Base-by-base conservation (phyloP, 306 rosid genomes). In the Gillenia trifoliata region DNA sequence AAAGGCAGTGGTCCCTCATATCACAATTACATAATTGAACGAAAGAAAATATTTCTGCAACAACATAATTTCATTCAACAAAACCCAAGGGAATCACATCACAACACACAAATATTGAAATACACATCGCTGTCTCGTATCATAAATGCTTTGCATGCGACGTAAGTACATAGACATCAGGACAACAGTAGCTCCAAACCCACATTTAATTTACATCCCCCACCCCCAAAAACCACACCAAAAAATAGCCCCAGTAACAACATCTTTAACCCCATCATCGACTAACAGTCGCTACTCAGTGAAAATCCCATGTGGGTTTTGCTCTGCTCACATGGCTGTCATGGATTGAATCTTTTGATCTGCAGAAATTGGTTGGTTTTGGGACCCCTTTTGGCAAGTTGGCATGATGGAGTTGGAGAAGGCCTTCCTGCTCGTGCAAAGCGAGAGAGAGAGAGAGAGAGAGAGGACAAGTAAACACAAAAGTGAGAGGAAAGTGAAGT, bases 61-160 rank as follows among this genome's bases (percentile, higher is more conserved):
- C 34, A 71, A 29, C n/a, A 72, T 69, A 62, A 79, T 3, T 15
- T 17, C 38, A 30, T 50, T 52, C 73, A 80, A 61, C 54, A 64
- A 55, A 20, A 55, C n/a, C 52, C 41, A 70, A 65, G 22, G 7
- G 59, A 38, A 8, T 38, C 41, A 47, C 52, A 45, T 15, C 52
- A 15, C 60, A 9, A 20, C 28, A 54, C 70, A 77, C 76, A 76
- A 60, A 72, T 45, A 45, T 5, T 45, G 52, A 45, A 15, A 45
- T 17, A 45, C 63, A 71, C 86, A 79, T 89, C 86, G 82, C 88
- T 86, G 71, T 88, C 91, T 66, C 82, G 65, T 64, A 61, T 76
- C 76, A 86, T 92, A 86, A 94, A 87, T 76, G 91, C 90, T 83
- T 83, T 80, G 96, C 96, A 84, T 83, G 96, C 90, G 83, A 89